phyloP scores from a whole-genome alignment of 306 rosid species.

The Gleditsia sinensis region DNA sequence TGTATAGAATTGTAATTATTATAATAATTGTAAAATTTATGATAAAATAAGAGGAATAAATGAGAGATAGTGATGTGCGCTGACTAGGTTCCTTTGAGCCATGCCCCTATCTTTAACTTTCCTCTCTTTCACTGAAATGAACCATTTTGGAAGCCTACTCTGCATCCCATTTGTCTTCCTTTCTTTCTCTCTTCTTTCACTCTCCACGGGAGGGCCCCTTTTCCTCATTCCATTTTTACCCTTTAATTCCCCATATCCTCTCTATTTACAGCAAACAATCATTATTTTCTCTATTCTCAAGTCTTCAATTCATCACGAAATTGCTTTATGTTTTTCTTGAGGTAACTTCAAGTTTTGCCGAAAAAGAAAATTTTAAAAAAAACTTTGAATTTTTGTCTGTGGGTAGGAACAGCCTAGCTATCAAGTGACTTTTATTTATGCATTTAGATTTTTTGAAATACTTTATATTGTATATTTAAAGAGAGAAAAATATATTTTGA shows the following conservation, averaged over 20 bases:
- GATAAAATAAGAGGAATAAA: neutral
- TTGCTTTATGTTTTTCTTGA: too few relatives aligned
- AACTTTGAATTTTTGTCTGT: too few relatives aligned
- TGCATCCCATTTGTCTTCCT: slow-evolving; percentile 41
- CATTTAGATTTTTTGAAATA: too few relatives aligned
- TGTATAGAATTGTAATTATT: too few relatives aligned
- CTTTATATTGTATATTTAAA: too few relatives aligned
- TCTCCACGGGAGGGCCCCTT: slow-evolving; percentile 28
- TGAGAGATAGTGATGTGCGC: slow-evolving; percentile 33
- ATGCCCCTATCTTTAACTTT: slow-evolving; percentile 14
- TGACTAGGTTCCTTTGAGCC: slow-evolving; percentile 39
- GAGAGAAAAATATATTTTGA: too few relatives aligned
- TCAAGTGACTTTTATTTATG: too few relatives aligned
- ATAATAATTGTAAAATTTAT: neutral
- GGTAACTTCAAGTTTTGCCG: too few relatives aligned
- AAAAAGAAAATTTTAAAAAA: too few relatives aligned
- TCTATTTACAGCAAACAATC: neutral
- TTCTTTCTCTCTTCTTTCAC: slow-evolving; percentile 19
- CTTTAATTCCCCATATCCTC: neutral
- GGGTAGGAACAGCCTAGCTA: too few relatives aligned
- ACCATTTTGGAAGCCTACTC: slow-evolving; percentile 27
- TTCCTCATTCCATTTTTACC: neutral
- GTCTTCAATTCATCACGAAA: too few relatives aligned
- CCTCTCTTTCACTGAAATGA: slow-evolving; percentile 44
- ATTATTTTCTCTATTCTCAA: too few relatives aligned